Evolutionary conservation across 208 protist genomes (phyloP), one percentile per base, ranked within the genome.

Genomic region (Wallacemonas sp.): DNA sequence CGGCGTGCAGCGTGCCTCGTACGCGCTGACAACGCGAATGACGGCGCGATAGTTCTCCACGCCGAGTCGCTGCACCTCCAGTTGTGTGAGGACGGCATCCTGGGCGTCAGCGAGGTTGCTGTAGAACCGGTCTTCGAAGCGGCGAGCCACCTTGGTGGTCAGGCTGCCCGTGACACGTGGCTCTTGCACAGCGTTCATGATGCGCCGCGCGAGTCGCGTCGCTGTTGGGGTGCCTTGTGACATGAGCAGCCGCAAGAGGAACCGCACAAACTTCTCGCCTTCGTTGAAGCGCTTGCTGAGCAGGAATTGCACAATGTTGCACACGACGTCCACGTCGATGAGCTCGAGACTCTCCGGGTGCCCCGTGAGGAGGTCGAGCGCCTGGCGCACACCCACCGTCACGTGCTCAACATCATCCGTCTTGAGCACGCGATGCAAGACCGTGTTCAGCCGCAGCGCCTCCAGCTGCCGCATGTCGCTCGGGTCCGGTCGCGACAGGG

Each of bases 11-110:
- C 81, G 71, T 39, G 49, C 55, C 49, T 93, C 85, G 60, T 95
- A 95, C 6, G 64, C 67, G 49, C 87, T 88, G 38, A 92, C 81
- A 29, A 76, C 67, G 11, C 75, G 68, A 38, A 93, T 89, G 29
- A 95, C 90, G 55, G 87, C 75, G 24, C 61, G 61, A 38, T 83
- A 76, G 24, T 83, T 34, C 27, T 90, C 81, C 17, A 90, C 78
- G 19, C 86, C 90, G 26, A 95, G 76, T 6, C 80, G 65, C 48
- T 72, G 71, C 17, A 95, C 83, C 39, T 78, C 61, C 11, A 95
- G 74, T 72, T 95, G 90, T 11, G 87, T 89, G 38, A 85, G 63
- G 39, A 95, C 78, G 4, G 90, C 90, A n/a, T 90, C 81, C 63
- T 82, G 66, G 12, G 90, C 90, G 1, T 67, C 75, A 9, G 52